Evolutionary conservation across 1,284 basidiomycete genomes (phyloP).

Genomic region (Sanghuangporus baumii): DNA sequence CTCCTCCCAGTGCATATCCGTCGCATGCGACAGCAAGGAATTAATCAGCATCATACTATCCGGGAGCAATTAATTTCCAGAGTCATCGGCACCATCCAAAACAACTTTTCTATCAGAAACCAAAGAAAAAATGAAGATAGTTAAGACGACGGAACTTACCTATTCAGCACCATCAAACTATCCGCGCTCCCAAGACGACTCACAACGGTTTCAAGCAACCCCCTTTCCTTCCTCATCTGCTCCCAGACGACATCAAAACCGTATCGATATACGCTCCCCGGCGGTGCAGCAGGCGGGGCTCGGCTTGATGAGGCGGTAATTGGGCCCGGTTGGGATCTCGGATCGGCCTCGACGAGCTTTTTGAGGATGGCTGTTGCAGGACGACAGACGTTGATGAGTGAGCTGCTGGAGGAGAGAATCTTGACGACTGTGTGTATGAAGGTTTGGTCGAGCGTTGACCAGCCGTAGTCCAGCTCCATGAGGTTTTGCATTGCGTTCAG

Average conservation of each 20-base stretch:
- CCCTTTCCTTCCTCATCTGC: slow-evolving; percentile 66
- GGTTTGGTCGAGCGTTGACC: slow-evolving; percentile 61
- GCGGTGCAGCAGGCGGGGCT: slow-evolving; percentile 41
- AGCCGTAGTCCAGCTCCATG: slow-evolving; percentile 80
- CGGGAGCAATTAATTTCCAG: background rate
- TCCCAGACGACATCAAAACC: slow-evolving; percentile 81
- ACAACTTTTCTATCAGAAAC: background rate
- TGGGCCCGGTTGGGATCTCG: slow-evolving; percentile 54
- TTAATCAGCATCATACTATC: slow-evolving; percentile 85
- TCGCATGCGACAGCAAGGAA: slow-evolving; percentile 74
- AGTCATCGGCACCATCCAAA: background rate
- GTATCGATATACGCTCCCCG: slow-evolving; percentile 70
- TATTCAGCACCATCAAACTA: slow-evolving; percentile 79
- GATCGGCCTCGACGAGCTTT: slow-evolving; percentile 80
- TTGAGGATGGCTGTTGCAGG: slow-evolving; percentile 93
- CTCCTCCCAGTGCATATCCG: slow-evolving; percentile 71
- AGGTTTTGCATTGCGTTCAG: slow-evolving; percentile 81
- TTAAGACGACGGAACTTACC: slow-evolving; percentile 38
- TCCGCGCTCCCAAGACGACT: slow-evolving; percentile 76
- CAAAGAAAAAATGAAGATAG: background rate
- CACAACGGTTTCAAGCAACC: slow-evolving; percentile 72
- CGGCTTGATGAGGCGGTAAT: slow-evolving; percentile 57
- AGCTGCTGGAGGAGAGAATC: slow-evolving; percentile 70
- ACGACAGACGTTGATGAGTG: slow-evolving; percentile 91
- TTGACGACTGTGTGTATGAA: slow-evolving; percentile 80